Conservation (phyloP, 176 grass and related monocot genomes). For the Oryza glaberrima region DNA sequence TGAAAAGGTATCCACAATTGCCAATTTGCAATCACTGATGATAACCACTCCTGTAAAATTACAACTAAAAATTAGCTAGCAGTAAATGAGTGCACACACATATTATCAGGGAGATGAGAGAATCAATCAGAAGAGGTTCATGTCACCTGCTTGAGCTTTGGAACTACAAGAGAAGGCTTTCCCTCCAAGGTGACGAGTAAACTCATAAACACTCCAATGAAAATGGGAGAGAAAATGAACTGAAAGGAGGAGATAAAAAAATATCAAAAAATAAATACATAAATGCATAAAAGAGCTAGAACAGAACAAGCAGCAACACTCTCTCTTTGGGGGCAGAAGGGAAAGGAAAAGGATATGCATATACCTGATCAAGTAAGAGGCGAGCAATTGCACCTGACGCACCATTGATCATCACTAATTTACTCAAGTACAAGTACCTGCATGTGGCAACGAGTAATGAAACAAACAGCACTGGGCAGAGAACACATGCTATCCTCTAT, state of each 20-base stretch:
- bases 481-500: neutral
- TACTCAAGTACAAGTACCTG: slow-evolving; percentile 97
- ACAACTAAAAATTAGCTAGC: slow-evolving; percentile 16
- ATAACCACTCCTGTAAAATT: slow-evolving; percentile 75
- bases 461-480: slow-evolving; percentile 30
- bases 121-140: neutral
- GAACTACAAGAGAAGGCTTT: slow-evolving; percentile 72
- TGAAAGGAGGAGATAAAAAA: slow-evolving; percentile 29
- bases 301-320: slow-evolving; percentile 10
- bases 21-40: slow-evolving; percentile 80
- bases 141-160: slow-evolving; percentile 89
- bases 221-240: slow-evolving; percentile 89
- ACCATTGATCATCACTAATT: slow-evolving; percentile 61
- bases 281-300: neutral
- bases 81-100: slow-evolving; percentile 16
- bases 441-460: slow-evolving; percentile 10
- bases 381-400: slow-evolving; percentile 68
- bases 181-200: slow-evolving; percentile 83
- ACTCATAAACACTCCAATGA: slow-evolving; percentile 87
- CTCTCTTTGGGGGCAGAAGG: neutral
- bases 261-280: slow-evolving; percentile 19
- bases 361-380: slow-evolving; percentile 85
- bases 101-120: neutral
- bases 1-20: slow-evolving; percentile 97
- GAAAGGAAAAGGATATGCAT: slow-evolving; percentile 3